A percentile compares a stretch with the other conserved stretches of the same genome.
phyloP scores from a whole-genome alignment of 495 filamentous ascomycete species.

The Annulohypoxylon moriforme region DNA sequence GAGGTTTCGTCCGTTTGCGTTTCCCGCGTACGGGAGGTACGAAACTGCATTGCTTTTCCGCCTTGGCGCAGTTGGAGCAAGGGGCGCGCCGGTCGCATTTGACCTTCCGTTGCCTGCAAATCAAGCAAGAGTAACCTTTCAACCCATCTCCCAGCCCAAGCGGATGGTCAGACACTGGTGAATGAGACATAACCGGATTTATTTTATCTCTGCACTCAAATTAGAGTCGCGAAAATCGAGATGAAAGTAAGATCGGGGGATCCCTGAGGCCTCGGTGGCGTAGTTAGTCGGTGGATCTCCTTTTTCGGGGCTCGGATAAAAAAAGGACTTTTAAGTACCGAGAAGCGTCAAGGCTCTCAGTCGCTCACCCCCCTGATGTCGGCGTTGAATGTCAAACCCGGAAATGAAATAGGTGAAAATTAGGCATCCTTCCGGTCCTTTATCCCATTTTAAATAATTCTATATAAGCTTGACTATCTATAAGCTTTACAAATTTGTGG shows the following conservation, averaged over 20 bases:
- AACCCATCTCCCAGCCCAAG: not conserved
- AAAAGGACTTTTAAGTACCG: constrained; percentile 11
- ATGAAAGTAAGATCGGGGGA: not conserved
- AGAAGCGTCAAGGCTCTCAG: not conserved
- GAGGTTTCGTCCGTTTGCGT: constrained; percentile 54
- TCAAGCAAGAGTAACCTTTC: constrained; percentile 41
- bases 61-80: constrained; percentile 62
- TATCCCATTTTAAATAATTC: not conserved
- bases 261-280: not conserved
- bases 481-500: too few species aligned
- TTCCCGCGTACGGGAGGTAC: constrained; percentile 54
- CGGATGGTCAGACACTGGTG: not conserved
- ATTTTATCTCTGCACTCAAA: not conserved
- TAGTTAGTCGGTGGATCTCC: not conserved
- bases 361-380: constrained; percentile 7
- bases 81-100: constrained; percentile 65
- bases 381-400: not conserved
- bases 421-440: not conserved
- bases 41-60: constrained; percentile 56
- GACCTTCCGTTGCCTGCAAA: constrained; percentile 76
- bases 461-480: not conserved
- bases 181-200: constrained; percentile 14
- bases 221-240: not conserved
- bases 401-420: not conserved
- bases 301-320: constrained; percentile 27